These are phyloP conservation scores for Vanderwaltozyma tropicalis DNA, from an alignment of 805 yeast species.

Conservation along the genomic window DNA sequence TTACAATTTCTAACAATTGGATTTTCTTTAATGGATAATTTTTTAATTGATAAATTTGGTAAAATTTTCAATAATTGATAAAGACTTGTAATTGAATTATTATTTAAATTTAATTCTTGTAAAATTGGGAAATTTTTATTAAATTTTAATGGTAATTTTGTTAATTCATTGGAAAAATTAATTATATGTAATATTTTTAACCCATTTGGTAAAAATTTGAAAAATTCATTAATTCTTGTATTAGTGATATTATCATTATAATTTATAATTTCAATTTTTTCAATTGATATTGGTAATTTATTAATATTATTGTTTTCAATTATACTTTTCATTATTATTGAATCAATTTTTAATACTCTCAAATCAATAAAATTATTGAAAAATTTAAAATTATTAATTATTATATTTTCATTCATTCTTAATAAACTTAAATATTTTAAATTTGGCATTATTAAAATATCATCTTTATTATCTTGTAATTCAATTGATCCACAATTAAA, in stretches of 20 bases:
- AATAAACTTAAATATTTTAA: constrained; percentile 1
- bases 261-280: background rate
- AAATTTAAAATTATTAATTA: background rate
- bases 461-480: background rate
- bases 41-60: background rate
- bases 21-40: background rate
- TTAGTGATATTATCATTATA: background rate
- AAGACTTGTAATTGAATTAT: background rate
- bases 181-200: background rate
- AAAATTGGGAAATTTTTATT: background rate
- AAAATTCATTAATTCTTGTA: background rate
- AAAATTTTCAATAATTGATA: background rate
- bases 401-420: background rate
- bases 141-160: background rate
- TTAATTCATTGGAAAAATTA: constrained; percentile 1
- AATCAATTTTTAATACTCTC: constrained; percentile 2
- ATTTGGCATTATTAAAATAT: background rate
- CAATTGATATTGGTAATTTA: constrained; percentile 1
- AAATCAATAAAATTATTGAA: background rate
- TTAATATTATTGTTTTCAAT: background rate
- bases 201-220: background rate
- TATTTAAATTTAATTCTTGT: background rate
- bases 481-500: constrained; percentile 2
- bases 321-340: background rate
- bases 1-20: constrained; percentile 2